Conservation (phyloP, 306 rosid species). For the Casuarina equisetifolia region DNA sequence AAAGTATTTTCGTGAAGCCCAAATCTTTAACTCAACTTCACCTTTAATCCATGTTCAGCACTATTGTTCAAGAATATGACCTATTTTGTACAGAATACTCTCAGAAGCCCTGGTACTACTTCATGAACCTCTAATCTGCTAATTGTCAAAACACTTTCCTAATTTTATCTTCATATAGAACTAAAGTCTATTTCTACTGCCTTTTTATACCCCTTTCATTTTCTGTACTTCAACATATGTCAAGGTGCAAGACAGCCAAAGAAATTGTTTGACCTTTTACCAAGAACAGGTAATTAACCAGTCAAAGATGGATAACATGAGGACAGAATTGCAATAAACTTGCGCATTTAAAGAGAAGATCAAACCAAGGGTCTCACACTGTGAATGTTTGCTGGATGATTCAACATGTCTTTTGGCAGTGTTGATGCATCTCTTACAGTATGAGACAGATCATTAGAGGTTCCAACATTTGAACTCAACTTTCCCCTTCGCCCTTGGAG, state of each 20-base stretch:
- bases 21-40: not conserved
- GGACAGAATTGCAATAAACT: constrained; percentile 6
- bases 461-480: constrained; percentile 24
- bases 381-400: constrained; percentile 79
- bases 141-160: not conserved
- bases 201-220: not conserved
- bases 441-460: constrained; percentile 23
- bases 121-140: not conserved
- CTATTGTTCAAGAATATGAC: not conserved
- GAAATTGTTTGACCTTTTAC: not conserved
- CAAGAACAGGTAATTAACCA: constrained; percentile 7
- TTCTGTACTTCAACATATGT: not conserved
- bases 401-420: constrained; percentile 63
- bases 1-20: not conserved
- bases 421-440: constrained; percentile 33
- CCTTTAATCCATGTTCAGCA: not conserved
- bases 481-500: constrained; percentile 24
- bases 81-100: not conserved
- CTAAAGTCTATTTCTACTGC: not conserved
- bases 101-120: not conserved
- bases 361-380: constrained; percentile 30
- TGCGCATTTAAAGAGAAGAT: constrained; percentile 4
- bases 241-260: not conserved
- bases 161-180: not conserved
- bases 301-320: constrained; percentile 3